Evolutionary conservation across 2,329 filamentous ascomycete species (phyloP).

Genomic region (Apiospora malaysiana): DNA sequence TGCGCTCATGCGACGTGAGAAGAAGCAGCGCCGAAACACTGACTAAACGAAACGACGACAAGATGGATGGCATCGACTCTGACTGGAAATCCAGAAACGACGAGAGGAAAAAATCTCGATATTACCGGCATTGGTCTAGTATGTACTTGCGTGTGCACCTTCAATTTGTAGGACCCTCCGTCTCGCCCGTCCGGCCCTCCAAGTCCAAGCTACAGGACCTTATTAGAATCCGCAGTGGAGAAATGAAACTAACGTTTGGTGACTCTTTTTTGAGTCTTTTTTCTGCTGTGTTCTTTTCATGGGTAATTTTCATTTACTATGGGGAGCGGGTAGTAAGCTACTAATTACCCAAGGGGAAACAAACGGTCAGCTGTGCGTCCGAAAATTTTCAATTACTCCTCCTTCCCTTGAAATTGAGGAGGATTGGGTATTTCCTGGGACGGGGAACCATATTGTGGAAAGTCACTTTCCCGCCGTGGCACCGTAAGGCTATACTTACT

Average conservation of each 20-base stretch:
- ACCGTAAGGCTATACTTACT: slow-evolving; percentile 16
- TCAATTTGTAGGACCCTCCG: slow-evolving; percentile 1
- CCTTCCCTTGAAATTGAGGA: neutral
- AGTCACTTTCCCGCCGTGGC: neutral
- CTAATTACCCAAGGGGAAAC: neutral
- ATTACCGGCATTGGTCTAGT: slow-evolving; percentile 2
- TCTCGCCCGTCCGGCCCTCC: no score
- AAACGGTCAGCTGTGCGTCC: neutral
- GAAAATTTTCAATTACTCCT: neutral
- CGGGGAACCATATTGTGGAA: neutral
- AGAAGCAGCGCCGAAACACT: slow-evolving; percentile 12
- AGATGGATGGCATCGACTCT: neutral
- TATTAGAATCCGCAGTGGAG: slow-evolving; percentile 9
- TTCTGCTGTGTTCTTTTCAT: neutral
- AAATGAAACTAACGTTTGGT: slow-evolving; percentile 14
- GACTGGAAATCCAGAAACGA: neutral
- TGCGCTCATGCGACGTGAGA: slow-evolving; percentile 11
- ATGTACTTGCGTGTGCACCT: neutral
- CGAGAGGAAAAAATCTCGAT: neutral
- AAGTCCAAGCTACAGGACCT: neutral
- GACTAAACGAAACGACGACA: slow-evolving; percentile 8
- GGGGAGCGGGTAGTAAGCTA: neutral
- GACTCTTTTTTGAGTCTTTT: slow-evolving; percentile 4
- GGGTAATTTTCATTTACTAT: neutral
- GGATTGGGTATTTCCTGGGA: neutral